A percentile compares a stretch with the other conserved stretches of the same genome.
These are phyloP conservation scores for Myriosclerotinia curreyana DNA, from an alignment of 2,329 filamentous ascomycete species.

Conservation along the genomic window DNA sequence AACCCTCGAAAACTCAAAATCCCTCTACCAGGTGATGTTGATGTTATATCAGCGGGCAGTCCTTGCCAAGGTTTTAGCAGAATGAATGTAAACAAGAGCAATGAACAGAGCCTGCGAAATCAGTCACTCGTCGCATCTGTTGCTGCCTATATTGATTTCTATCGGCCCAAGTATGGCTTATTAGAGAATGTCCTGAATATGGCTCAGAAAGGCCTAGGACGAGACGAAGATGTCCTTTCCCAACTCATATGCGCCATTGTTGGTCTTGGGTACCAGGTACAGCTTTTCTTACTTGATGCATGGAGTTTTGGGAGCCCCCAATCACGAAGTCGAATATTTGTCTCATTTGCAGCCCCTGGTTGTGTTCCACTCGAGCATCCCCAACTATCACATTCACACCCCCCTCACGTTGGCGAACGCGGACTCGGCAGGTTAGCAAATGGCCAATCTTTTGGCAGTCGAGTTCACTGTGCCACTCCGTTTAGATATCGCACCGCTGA, in stretches of 20 bases:
- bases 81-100: constrained; percentile 58
- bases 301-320: constrained; percentile 68
- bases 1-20: constrained; percentile 44
- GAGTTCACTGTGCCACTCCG: constrained; percentile 52
- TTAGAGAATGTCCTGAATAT: constrained; percentile 75
- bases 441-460: constrained; percentile 56
- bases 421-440: constrained; percentile 59
- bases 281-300: constrained; percentile 65
- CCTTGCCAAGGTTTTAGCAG: constrained; percentile 75
- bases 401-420: constrained; percentile 38
- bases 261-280: constrained; percentile 72
- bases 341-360: constrained; percentile 68
- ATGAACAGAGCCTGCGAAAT: constrained; percentile 59
- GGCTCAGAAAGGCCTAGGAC: constrained; percentile 45
- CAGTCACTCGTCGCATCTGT: constrained; percentile 77
- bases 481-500: constrained; percentile 56
- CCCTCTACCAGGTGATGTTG: constrained; percentile 60
- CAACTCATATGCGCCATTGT: constrained; percentile 72
- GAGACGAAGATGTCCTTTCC: constrained; percentile 64
- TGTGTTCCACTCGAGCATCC: constrained; percentile 55
- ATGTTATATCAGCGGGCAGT: constrained; percentile 68
- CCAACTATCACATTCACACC: constrained; percentile 60
- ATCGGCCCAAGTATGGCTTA: constrained; percentile 69
- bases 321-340: constrained; percentile 63
- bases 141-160: constrained; percentile 70